Evolutionary conservation across 2,329 filamentous ascomycete genomes (phyloP).

Genomic region (Aspergillus thermomutatus): DNA sequence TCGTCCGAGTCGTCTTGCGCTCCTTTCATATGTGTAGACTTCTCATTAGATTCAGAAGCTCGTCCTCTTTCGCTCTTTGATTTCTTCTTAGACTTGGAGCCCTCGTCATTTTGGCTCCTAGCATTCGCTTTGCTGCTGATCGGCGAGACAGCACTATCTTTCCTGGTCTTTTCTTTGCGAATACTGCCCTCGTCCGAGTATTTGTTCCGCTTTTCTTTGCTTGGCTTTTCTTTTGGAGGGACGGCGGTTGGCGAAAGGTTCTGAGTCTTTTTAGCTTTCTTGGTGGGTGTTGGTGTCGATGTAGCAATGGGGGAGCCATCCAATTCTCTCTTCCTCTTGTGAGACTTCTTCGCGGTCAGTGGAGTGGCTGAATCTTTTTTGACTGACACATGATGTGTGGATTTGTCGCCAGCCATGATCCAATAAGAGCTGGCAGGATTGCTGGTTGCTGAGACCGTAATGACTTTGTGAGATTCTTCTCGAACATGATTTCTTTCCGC

Average conservation of each 20-base stretch:
- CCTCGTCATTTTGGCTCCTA: constrained; percentile 20
- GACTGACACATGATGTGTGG: constrained; percentile 47
- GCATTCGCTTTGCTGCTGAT: constrained; percentile 23
- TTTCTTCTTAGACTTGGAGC: constrained; percentile 25
- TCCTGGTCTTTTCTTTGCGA: constrained; percentile 28
- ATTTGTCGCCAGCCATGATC: constrained; percentile 47
- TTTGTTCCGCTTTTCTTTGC: constrained; percentile 22
- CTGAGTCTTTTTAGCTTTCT: constrained; percentile 35
- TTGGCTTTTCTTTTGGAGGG: constrained; percentile 30
- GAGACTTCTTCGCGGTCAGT: constrained; percentile 21
- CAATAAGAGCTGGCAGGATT: constrained; percentile 20
- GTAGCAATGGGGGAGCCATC: constrained; percentile 22
- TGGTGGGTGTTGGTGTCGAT: constrained; percentile 31
- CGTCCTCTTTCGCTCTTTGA: constrained; percentile 38
- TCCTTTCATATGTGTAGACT: constrained; percentile 26
- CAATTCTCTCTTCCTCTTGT: constrained; percentile 34
- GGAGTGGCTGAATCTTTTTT: constrained; percentile 16
- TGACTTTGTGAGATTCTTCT: constrained; percentile 7
- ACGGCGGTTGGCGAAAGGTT: constrained; percentile 13
- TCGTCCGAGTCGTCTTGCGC: constrained; percentile 4
- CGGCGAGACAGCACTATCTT: constrained; percentile 29
- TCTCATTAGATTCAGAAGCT: constrained; percentile 17
- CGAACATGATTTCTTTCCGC: constrained; percentile 18
- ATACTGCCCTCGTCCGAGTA: constrained; percentile 23
- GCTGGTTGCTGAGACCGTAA: neutral